Evolutionary conservation across 306 rosid species (phyloP).

Genomic region (Lathyrus oleraceus): DNA sequence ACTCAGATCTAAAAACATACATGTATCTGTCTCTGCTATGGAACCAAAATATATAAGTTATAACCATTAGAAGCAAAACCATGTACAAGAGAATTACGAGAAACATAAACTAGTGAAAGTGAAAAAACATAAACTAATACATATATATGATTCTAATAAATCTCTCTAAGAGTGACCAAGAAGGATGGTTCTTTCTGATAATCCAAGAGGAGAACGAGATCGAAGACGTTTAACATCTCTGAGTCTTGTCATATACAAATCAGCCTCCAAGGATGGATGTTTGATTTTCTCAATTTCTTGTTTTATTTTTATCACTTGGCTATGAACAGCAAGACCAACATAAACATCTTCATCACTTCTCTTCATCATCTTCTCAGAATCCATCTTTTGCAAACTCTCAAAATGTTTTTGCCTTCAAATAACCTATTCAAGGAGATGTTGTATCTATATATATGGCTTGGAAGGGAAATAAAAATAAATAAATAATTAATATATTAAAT

Average conservation of each 20-base stretch:
- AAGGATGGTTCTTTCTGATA: constrained; percentile 39
- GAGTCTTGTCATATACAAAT: constrained; percentile 39
- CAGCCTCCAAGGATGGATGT: constrained; percentile 64
- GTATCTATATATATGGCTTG: not conserved
- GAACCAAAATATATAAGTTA: too few relatives aligned
- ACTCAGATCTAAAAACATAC: too few relatives aligned
- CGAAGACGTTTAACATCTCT: constrained; percentile 48
- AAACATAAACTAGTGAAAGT: not conserved
- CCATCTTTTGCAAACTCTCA: constrained; percentile 12
- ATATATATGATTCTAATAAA: not conserved
- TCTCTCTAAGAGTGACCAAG: constrained; percentile 42
- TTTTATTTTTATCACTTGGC: constrained; percentile 82
- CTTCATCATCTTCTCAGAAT: not conserved
- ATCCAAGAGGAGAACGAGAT: constrained; percentile 71
- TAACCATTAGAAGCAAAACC: constrained; percentile 14
- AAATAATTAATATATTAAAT: not conserved
- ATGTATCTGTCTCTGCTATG: too few relatives aligned
- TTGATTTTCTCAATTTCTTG: constrained; percentile 65
- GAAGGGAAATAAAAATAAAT: not conserved
- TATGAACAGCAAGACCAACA: constrained; percentile 58
- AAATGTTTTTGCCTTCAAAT: not conserved
- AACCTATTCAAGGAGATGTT: not conserved
- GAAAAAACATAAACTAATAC: not conserved
- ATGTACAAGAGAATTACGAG: constrained; percentile 33
- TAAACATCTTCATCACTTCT: constrained; percentile 17